Conservation (phyloP, 108 stramenopile genomes). For the Ochromonas danica region DNA sequence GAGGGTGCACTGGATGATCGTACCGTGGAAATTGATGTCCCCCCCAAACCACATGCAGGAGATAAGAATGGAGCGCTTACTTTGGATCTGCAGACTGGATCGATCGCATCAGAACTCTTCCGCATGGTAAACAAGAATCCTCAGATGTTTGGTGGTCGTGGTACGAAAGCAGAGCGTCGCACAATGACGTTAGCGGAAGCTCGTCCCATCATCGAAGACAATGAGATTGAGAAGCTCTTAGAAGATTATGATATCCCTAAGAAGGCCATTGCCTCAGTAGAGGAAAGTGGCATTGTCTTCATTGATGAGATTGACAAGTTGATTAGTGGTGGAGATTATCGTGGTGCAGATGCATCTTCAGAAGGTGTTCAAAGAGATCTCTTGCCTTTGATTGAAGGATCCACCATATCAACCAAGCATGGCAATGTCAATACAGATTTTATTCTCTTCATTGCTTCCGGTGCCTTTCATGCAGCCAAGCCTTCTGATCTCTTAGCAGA, state of each 20-base stretch:
- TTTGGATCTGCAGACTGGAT: no score
- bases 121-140: no score
- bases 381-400: slow-evolving; percentile 94
- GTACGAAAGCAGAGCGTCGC: slow-evolving; percentile 55
- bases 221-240: slow-evolving; percentile 76
- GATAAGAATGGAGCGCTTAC: no score
- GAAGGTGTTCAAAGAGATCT: slow-evolving; percentile 98
- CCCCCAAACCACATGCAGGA: slow-evolving; percentile 34
- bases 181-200: slow-evolving; percentile 83
- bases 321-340: slow-evolving; percentile 64
- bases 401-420: slow-evolving; percentile 89
- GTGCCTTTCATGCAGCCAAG: slow-evolving; percentile 71
- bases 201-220: slow-evolving; percentile 77
- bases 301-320: slow-evolving; percentile 99
- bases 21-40: slow-evolving; percentile 81
- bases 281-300: slow-evolving; percentile 96
- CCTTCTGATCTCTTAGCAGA: slow-evolving; percentile 96
- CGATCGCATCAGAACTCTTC: no score
- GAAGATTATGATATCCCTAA: slow-evolving; percentile 6
- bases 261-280: slow-evolving; percentile 87
- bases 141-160: no score
- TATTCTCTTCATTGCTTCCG: slow-evolving; percentile 91
- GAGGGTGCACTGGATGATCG: slow-evolving; percentile 85
- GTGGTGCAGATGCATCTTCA: slow-evolving; percentile 90
- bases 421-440: slow-evolving; percentile 98